These are phyloP conservation scores for Saccharum hybrid DNA, from an alignment of 202 grass and related monocot genomes.

Conservation along the genomic window DNA sequence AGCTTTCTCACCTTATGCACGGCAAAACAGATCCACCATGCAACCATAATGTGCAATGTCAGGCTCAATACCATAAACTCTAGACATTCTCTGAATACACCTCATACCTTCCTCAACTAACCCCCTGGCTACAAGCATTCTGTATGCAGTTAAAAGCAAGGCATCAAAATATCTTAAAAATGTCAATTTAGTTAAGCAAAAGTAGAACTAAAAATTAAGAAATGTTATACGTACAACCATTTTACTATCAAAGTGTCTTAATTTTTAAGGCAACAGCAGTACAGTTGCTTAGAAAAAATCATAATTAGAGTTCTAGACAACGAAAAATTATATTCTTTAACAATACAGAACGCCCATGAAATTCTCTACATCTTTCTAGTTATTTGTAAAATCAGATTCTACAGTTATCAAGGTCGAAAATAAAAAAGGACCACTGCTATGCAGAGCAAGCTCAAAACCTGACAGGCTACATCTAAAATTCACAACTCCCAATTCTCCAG, in stretches of 20 bases:
- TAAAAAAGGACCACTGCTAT: background rate
- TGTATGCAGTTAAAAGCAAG: slow-evolving; percentile 70
- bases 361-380: no score
- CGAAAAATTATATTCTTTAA: no score
- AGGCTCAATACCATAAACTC: slow-evolving; percentile 55
- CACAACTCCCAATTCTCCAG: no score
- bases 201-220: no score
- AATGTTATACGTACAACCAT: no score
- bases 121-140: slow-evolving; percentile 81
- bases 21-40: slow-evolving; percentile 46
- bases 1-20: no score
- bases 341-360: no score
- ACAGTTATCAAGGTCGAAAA: background rate
- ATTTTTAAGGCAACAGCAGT: no score
- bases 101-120: slow-evolving; percentile 61
- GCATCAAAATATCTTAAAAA: slow-evolving; percentile 10
- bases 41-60: slow-evolving; percentile 79
- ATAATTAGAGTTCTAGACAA: no score
- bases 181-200: no score
- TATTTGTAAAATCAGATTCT: background rate
- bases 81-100: slow-evolving; percentile 68
- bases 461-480: background rate
- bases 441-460: background rate
- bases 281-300: no score
- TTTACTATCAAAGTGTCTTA: no score